Conservation (phyloP, 345 rosid genomes). For the Erysimum cheiranthoides region DNA sequence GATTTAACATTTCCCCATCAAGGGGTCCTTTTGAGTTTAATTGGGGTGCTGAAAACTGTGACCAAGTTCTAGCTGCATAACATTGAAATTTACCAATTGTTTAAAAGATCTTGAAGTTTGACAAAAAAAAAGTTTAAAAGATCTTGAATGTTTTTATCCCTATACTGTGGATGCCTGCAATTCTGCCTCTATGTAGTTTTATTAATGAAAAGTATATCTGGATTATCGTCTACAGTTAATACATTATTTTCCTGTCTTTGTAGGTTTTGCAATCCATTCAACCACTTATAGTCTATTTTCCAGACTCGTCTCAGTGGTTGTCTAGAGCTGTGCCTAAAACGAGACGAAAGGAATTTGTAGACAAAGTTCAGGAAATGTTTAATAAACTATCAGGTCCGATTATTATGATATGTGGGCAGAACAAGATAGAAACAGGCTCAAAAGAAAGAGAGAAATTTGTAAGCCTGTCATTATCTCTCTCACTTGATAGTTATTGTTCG, state of each 20-base stretch:
- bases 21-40: background rate
- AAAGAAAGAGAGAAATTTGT: constrained; percentile 87
- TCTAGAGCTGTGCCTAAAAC: constrained; percentile 86
- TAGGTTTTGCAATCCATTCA: constrained; percentile 79
- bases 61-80: constrained; percentile 15
- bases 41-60: constrained; percentile 6
- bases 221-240: constrained; percentile 16
- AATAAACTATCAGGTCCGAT: constrained; percentile 76
- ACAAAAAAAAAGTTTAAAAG: background rate
- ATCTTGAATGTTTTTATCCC: constrained; percentile 13
- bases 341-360: constrained; percentile 65
- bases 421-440: constrained; percentile 76
- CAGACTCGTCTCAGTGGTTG: constrained; percentile 88
- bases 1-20: constrained; percentile 6
- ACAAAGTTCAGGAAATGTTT: constrained; percentile 70
- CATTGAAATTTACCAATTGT: background rate
- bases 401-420: constrained; percentile 90
- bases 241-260: constrained; percentile 39
- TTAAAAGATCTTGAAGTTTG: background rate
- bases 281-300: constrained; percentile 88
- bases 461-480: constrained; percentile 49
- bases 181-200: background rate
- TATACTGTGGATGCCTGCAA: constrained; percentile 21
- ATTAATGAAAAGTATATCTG: constrained; percentile 10
- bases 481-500: constrained; percentile 22